Base-by-base conservation (phyloP, 768 basidiomycete genomes). In the Arthromyces matolae region DNA sequence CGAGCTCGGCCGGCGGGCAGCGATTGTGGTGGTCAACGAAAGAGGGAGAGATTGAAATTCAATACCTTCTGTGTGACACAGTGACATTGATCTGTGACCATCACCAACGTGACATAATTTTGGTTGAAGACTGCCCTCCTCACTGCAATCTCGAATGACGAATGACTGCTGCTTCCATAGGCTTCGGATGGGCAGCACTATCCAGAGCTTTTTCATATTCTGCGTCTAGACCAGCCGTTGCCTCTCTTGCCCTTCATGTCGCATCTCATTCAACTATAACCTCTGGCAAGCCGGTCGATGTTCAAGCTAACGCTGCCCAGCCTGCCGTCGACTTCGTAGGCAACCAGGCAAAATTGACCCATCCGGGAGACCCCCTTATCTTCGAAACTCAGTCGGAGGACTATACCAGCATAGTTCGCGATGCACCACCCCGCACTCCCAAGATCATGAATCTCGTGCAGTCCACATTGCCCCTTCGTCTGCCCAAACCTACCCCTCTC, bases 1-100 rank as follows among this genome's bases (percentile, higher is more conserved):
- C 59, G 67, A 51, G 67, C 71, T 60, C 71, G 72, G 57, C 74
- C 73, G 65, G 74, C 74, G 72, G 67, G 73, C 68, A 68, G 51
- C 51, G 48, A 41, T 37, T 41, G 37, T 45, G 45, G 51, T 54
- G 45, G 51, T 45, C 52, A 43, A 47, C 33, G 51, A 45, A 22
- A 41, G 24, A 19, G 12, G 13, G 12, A 28, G 16, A 10, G 27
- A 29, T 31, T 36, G 47, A 44, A 32, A 54, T 37, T 34, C 19
- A 31, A 33, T 9, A n/a, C n/a, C n/a, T n/a, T n/a, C n/a, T n/a
- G n/a, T n/a, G n/a, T n/a, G n/a, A n/a, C n/a, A n/a, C n/a, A n/a
- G n/a, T n/a, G n/a, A n/a, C n/a, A n/a, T n/a, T n/a, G n/a, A n/a
- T n/a, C n/a, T n/a, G 48, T 36, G 31, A 41, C 33, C 45, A 20